Percentiles rank a stretch among this genome's conserved stretches.
Conservation (phyloP, 2,329 filamentous ascomycete genomes). For the Lachnellula subtilissima region DNA sequence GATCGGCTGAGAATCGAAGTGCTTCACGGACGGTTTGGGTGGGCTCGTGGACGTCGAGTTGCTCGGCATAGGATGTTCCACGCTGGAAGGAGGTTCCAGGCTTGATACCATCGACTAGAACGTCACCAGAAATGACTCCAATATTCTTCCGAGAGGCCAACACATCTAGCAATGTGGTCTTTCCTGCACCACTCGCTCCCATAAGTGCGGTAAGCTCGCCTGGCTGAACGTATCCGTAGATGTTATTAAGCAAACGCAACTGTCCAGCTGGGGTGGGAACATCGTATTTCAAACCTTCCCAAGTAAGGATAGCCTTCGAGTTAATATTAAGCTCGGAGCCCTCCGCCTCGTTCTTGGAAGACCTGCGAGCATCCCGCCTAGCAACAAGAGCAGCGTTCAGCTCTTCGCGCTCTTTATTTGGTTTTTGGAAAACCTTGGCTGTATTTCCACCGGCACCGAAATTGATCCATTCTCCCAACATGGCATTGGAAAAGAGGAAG, state of each 20-base stretch:
- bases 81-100: slow-evolving; percentile 58
- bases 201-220: slow-evolving; percentile 59
- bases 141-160: slow-evolving; percentile 60
- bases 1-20: slow-evolving; percentile 59
- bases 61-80: slow-evolving; percentile 60
- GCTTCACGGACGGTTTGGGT: slow-evolving; percentile 61
- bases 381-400: slow-evolving; percentile 59
- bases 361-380: slow-evolving; percentile 54
- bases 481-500: slow-evolving; percentile 71
- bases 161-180: slow-evolving; percentile 62
- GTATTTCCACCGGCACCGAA: slow-evolving; percentile 77
- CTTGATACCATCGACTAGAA: slow-evolving; percentile 55
- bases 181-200: slow-evolving; percentile 60
- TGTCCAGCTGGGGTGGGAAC: slow-evolving; percentile 48
- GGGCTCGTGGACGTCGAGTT: slow-evolving; percentile 59
- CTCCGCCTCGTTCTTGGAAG: slow-evolving; percentile 40
- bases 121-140: slow-evolving; percentile 58
- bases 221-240: slow-evolving; percentile 58
- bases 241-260: slow-evolving; percentile 49
- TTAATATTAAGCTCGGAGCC: slow-evolving; percentile 49
- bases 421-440: slow-evolving; percentile 70
- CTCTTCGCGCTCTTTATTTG: slow-evolving; percentile 60
- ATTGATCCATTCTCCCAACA: slow-evolving; percentile 72
- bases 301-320: slow-evolving; percentile 70
- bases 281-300: slow-evolving; percentile 79